These are phyloP conservation scores for Aurinia saxatilis DNA, from an alignment of 345 rosid species.

Conservation along the genomic window DNA sequence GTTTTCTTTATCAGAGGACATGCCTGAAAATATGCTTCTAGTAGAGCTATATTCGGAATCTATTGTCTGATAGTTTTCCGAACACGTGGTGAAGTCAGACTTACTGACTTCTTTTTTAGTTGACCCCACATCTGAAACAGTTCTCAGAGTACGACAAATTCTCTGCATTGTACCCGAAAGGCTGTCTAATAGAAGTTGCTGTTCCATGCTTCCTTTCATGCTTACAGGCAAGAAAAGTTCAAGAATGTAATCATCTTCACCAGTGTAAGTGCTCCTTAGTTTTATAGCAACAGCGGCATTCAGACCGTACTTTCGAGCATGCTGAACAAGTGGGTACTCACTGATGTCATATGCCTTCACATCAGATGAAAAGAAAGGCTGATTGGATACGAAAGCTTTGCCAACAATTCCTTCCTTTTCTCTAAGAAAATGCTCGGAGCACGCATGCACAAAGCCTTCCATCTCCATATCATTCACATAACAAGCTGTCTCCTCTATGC, in stretches of 20 bases:
- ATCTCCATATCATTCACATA: constrained; percentile 63
- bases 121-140: constrained; percentile 56
- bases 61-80: constrained; percentile 29
- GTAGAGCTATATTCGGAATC: constrained; percentile 29
- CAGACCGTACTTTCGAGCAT: constrained; percentile 73
- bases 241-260: constrained; percentile 72
- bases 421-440: constrained; percentile 63
- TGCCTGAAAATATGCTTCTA: constrained; percentile 24
- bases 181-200: constrained; percentile 69
- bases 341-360: constrained; percentile 67
- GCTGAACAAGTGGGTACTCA: constrained; percentile 85
- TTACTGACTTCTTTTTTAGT: constrained; percentile 26
- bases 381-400: constrained; percentile 74
- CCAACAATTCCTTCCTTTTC: constrained; percentile 89
- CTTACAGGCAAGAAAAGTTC: constrained; percentile 81
- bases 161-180: constrained; percentile 85
- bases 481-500: constrained; percentile 68
- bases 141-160: constrained; percentile 67
- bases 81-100: constrained; percentile 22
- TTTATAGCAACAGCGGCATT: constrained; percentile 91
- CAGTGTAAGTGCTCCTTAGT: constrained; percentile 76
- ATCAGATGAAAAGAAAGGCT: constrained; percentile 67
- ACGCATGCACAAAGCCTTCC: constrained; percentile 79
- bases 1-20: constrained; percentile 32
- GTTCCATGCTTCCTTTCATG: constrained; percentile 74